These are phyloP conservation scores for Notholithocarpus densiflorus DNA, from an alignment of 306 rosid species.

Conservation along the genomic window DNA sequence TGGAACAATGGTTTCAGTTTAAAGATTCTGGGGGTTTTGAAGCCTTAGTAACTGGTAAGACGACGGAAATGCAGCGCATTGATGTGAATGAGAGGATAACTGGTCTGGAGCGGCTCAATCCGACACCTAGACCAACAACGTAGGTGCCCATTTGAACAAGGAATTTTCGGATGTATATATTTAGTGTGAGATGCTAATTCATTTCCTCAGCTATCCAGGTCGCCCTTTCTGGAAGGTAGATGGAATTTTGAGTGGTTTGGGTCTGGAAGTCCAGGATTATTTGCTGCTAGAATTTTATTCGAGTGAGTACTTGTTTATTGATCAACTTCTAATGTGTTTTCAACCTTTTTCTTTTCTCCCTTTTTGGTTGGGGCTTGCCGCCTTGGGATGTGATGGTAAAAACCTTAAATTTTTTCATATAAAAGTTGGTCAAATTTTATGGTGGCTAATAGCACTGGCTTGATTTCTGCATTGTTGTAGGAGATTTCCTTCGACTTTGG, in stretches of 20 bases:
- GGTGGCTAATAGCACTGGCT: conserved; percentile 8
- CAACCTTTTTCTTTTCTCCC: neutral
- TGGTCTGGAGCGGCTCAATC: conserved; percentile 91
- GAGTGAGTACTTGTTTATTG: conserved; percentile 56
- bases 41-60: conserved; percentile 83
- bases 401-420: neutral
- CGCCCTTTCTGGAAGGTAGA: conserved; percentile 89
- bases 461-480: conserved; percentile 40
- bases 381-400: neutral
- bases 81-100: conserved; percentile 97
- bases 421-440: conserved; percentile 9
- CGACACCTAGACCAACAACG: conserved; percentile 96
- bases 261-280: conserved; percentile 69
- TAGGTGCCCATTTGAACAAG: conserved; percentile 30
- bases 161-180: neutral
- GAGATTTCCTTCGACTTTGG: conserved; percentile 79
- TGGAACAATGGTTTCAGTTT: conserved; percentile 55
- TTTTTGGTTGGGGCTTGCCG: neutral
- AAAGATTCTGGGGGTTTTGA: conserved; percentile 94
- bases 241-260: conserved; percentile 99
- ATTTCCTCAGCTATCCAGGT: conserved; percentile 60
- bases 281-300: conserved; percentile 62
- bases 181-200: conserved; percentile 34
- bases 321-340: conserved; percentile 1
- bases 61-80: conserved; percentile 67